Evolutionary conservation across 177 flowering plant genomes (phyloP), one percentile per base, ranked within the genome.

Genomic region (Vitis hybrid): DNA sequence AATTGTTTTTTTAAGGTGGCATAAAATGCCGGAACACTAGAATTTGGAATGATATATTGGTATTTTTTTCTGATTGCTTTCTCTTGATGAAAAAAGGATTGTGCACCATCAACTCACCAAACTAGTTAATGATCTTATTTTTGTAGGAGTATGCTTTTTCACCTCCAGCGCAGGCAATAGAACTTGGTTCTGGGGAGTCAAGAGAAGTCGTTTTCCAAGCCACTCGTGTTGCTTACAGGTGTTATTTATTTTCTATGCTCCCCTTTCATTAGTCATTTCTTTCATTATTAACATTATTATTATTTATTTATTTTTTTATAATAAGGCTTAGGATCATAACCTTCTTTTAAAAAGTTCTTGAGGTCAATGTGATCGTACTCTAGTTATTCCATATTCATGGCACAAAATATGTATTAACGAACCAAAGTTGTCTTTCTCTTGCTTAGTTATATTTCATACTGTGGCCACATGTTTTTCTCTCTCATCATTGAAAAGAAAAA

Each of bases 181-280:
- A 96, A 73, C 93, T 96, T 79, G 97, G 88, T 60, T 92, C 97
- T 74, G 98, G 98, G 58, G 97, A 92, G 76, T 85, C 91, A 11
- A 88, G 76, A 78, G 93, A 91, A 79, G 85, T 92, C 3, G 61
- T 82, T 72, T 96, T 93, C 70, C 87, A 85, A 79, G 99, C 99
- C 55, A 87, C 82, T n/a, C 98, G 95, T 75, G 97, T 93, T 84
- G 99, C 98, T 68, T 93, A 87, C 88, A 95, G 99, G 99, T 93
- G 60, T 88, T 67, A 66, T 66, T 64, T 64, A 2, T 13, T 27
- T 32, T 40, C 6, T 19, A 3, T 73, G 10, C 12, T 32, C 48
- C 54, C 48, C 17, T 4, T 24, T 18, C 6, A 30, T 24, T 14
- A 59, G 12, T n/a, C 32, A 17, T 70, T 40, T 35, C 2, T 63